Conservation (phyloP, 441 rosid species). For the Croton laevigatus region DNA sequence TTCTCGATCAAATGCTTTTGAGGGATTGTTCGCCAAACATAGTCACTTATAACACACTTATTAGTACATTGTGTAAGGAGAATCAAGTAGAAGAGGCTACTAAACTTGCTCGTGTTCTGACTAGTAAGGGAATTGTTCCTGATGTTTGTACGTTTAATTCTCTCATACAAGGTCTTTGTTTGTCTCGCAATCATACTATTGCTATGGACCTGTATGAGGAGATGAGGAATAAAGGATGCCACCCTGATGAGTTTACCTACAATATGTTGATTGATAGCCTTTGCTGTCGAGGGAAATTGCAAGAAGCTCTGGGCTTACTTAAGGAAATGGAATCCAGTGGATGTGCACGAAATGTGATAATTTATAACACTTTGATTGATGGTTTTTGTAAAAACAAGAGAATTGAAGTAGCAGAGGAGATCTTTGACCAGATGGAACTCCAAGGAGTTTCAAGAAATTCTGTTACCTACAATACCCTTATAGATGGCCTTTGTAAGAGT, state of each 20-base stretch:
- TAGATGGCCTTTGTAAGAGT: slow-evolving; percentile 79
- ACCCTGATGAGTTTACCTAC: slow-evolving; percentile 82
- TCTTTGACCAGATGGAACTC: slow-evolving; percentile 91
- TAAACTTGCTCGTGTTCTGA: slow-evolving; percentile 59
- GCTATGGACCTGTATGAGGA: slow-evolving; percentile 74
- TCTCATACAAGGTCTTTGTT: slow-evolving; percentile 77
- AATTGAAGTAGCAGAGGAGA: slow-evolving; percentile 79
- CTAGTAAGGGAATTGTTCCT: slow-evolving; percentile 74
- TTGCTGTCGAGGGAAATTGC: slow-evolving; percentile 60
- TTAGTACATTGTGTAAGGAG: slow-evolving; percentile 79
- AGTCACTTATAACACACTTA: slow-evolving; percentile 78
- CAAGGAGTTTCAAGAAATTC: slow-evolving; percentile 84
- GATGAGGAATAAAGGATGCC: slow-evolving; percentile 80
- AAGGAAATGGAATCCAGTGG: slow-evolving; percentile 82
- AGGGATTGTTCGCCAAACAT: slow-evolving; percentile 85
- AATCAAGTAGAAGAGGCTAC: slow-evolving; percentile 79
- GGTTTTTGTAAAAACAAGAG: slow-evolving; percentile 81
- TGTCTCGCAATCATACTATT: slow-evolving; percentile 43
- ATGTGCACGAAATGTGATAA: slow-evolving; percentile 68
- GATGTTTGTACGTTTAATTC: slow-evolving; percentile 76
- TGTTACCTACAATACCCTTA: slow-evolving; percentile 82
- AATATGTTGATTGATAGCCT: slow-evolving; percentile 78
- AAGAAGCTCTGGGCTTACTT: slow-evolving; percentile 63
- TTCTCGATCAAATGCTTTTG: slow-evolving; percentile 71
- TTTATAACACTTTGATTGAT: slow-evolving; percentile 85